These are phyloP conservation scores for Camellia sinensis DNA, from an alignment of 148 eudicot species.

Conservation along the genomic window DNA sequence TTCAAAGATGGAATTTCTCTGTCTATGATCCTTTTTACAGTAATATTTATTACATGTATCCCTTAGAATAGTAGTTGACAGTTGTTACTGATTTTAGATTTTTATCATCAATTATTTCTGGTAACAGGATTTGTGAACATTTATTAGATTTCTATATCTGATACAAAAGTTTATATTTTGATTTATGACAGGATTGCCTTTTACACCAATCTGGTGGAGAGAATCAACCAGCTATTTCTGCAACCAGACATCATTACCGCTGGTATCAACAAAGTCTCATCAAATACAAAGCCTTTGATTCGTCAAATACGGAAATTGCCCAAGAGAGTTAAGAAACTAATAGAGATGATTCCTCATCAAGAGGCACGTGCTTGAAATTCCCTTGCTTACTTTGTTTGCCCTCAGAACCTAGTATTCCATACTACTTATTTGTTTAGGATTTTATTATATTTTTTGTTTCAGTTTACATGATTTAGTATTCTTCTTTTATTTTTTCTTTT, in stretches of 20 bases:
- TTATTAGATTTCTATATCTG: slow-evolving; percentile 11
- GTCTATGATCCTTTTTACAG: background rate
- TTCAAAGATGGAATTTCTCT: background rate
- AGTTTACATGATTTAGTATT: background rate
- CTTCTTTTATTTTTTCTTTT: background rate
- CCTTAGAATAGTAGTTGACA: background rate
- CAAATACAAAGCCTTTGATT: slow-evolving; percentile 70
- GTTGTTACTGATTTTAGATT: background rate
- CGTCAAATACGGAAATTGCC: slow-evolving; percentile 65
- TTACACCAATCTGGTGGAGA: slow-evolving; percentile 47
- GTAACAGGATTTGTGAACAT: background rate
- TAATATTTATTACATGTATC: background rate
- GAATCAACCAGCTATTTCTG: slow-evolving; percentile 47
- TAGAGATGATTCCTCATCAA: slow-evolving; percentile 87
- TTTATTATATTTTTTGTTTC: background rate
- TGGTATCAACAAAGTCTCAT: slow-evolving; percentile 75
- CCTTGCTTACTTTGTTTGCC: slow-evolving; percentile 8
- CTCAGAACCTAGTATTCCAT: background rate
- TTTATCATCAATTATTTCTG: background rate
- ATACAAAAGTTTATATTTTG: slow-evolving; percentile 12
- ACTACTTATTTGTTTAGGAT: slow-evolving; percentile 5
- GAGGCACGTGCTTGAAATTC: slow-evolving; percentile 50
- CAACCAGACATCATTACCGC: slow-evolving; percentile 58
- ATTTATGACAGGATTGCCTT: slow-evolving; percentile 53
- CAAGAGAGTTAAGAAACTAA: slow-evolving; percentile 52